phyloP scores from a whole-genome alignment of 2,329 filamentous ascomycete species.

The Hypomyces perniciosus region DNA sequence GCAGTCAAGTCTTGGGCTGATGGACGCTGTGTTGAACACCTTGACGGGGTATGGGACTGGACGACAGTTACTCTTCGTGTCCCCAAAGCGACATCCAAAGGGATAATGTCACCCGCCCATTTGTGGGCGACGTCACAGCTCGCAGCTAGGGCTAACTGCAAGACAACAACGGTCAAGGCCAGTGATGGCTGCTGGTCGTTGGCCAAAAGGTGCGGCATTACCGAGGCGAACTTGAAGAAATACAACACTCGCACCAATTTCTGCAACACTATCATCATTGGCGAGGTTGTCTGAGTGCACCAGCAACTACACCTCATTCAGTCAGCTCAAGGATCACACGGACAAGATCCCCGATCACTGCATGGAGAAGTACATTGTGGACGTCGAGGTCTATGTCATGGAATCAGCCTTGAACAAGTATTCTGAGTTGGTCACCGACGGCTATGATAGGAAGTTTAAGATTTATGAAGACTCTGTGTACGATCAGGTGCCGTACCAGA shows the following conservation, averaged over 20 bases:
- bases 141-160: not conserved
- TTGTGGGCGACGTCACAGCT: not conserved
- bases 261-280: conserved; percentile 18
- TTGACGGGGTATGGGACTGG: conserved; percentile 6
- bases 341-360: no score
- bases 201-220: conserved; percentile 27
- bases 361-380: no score
- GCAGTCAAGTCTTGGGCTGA: conserved; percentile 5
- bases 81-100: not conserved
- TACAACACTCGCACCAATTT: conserved; percentile 25
- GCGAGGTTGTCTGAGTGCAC: no score
- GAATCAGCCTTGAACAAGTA: no score
- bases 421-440: no score
- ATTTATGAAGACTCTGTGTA: no score
- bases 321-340: no score
- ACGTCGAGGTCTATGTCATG: no score
- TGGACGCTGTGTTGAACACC: conserved; percentile 11
- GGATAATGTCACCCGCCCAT: not conserved
- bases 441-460: no score
- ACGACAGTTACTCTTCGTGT: conserved; percentile 14
- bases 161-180: conserved; percentile 13
- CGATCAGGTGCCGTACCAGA: no score
- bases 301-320: no score
- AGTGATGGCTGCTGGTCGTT: conserved; percentile 27
- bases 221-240: conserved; percentile 21